Conservation (phyloP, 1,139 yeast species). For the Kluyveromyces marxianus region DNA sequence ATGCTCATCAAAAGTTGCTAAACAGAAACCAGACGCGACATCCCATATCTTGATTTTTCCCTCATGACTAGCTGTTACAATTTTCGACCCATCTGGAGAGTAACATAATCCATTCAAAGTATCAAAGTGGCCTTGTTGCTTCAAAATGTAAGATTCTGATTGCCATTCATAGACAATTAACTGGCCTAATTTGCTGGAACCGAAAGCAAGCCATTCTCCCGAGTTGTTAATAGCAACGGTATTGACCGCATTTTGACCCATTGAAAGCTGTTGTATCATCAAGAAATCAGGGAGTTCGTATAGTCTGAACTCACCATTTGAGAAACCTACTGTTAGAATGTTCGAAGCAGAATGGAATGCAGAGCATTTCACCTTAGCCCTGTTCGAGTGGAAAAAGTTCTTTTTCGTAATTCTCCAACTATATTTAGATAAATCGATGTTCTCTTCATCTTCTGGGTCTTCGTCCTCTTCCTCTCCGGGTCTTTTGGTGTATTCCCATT, state of each 20-base stretch:
- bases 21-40: constrained; percentile 82
- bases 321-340: constrained; percentile 80
- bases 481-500: constrained; percentile 74
- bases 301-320: constrained; percentile 85
- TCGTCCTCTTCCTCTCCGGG: constrained; percentile 35
- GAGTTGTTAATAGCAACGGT: constrained; percentile 70
- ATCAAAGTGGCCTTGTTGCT: constrained; percentile 97
- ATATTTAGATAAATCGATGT: constrained; percentile 33
- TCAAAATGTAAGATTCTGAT: constrained; percentile 87
- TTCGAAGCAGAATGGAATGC: constrained; percentile 71
- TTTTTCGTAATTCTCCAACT: constrained; percentile 83
- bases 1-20: constrained; percentile 88
- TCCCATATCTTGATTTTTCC: constrained; percentile 98
- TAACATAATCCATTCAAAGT: constrained; percentile 76
- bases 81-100: constrained; percentile 90
- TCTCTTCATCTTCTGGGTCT: constrained; percentile 37
- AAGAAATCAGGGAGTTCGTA: constrained; percentile 78
- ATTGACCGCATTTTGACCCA: constrained; percentile 88
- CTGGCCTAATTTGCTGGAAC: constrained; percentile 88
- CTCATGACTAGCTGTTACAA: constrained; percentile 93
- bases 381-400: constrained; percentile 63
- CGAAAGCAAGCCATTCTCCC: constrained; percentile 98
- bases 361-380: constrained; percentile 67
- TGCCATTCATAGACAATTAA: constrained; percentile 97
- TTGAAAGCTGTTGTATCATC: constrained; percentile 75